These are phyloP conservation scores for Angomonas desouzai DNA, from an alignment of 208 protist genomes.

Conservation along the genomic window DNA sequence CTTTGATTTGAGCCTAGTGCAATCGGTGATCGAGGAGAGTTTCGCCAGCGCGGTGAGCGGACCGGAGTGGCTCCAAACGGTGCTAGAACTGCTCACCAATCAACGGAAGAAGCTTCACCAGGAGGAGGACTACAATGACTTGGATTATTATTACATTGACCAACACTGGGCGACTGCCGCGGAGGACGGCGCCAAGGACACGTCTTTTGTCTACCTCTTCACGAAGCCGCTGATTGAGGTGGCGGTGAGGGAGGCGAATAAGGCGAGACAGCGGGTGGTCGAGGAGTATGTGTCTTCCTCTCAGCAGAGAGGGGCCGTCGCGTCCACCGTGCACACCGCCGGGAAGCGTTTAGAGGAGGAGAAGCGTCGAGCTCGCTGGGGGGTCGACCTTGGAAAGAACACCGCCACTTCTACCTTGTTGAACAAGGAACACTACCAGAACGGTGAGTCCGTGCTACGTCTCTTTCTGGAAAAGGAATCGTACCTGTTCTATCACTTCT, in stretches of 20 bases:
- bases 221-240: background rate
- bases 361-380: background rate
- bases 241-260: background rate
- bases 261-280: background rate
- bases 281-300: background rate
- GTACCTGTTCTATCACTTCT: background rate
- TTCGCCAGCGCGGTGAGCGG: background rate
- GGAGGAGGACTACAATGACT: background rate
- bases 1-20: conserved; percentile 62
- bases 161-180: background rate
- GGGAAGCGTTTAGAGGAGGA: background rate
- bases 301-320: background rate
- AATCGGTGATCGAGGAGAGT: conserved; percentile 66
- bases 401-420: background rate
- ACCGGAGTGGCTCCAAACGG: background rate
- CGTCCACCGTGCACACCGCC: background rate
- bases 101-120: background rate
- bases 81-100: background rate
- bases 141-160: conserved; percentile 2
- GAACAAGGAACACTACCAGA: background rate
- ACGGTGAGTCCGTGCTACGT: background rate
- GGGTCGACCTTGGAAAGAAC: background rate
- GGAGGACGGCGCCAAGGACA: background rate
- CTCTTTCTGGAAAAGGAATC: background rate
- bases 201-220: background rate